These are phyloP conservation scores for Zygoascus biomembranicola DNA, from an alignment of 805 yeast genomes.

Conservation along the genomic window DNA sequence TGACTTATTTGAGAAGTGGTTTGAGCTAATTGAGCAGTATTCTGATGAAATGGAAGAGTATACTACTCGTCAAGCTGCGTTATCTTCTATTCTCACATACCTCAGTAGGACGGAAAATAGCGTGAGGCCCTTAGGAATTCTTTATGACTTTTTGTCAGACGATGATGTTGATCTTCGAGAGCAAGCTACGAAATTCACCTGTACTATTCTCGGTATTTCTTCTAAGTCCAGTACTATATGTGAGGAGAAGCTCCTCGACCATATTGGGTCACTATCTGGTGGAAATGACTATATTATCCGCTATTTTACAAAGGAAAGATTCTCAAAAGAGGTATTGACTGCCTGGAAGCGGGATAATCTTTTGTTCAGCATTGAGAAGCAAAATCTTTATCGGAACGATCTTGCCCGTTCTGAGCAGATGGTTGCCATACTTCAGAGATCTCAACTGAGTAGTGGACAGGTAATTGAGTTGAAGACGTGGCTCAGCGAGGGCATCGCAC, in stretches of 20 bases:
- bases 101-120: constrained; percentile 7
- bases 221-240: constrained; percentile 29
- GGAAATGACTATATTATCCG: background rate
- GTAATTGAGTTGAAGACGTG: background rate
- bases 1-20: constrained; percentile 22
- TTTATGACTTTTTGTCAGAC: constrained; percentile 34
- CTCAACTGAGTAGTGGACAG: background rate
- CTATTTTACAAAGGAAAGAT: background rate
- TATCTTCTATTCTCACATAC: constrained; percentile 35
- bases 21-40: constrained; percentile 23
- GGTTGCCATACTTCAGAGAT: background rate
- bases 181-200: constrained; percentile 37
- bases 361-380: constrained; percentile 60
- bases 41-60: constrained; percentile 39
- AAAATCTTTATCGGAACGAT: constrained; percentile 55
- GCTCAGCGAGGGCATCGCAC: constrained; percentile 1
- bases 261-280: background rate
- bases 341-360: constrained; percentile 26
- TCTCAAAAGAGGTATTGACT: constrained; percentile 17
- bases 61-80: constrained; percentile 38
- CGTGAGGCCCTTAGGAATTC: constrained; percentile 6
- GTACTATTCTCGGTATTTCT: constrained; percentile 23
- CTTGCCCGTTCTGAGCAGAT: constrained; percentile 23
- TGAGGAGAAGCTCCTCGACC: constrained; percentile 16
- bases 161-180: constrained; percentile 59